phyloP scores from a whole-genome alignment of 78 protist genomes.

The Dictyostelium capitatum region DNA sequence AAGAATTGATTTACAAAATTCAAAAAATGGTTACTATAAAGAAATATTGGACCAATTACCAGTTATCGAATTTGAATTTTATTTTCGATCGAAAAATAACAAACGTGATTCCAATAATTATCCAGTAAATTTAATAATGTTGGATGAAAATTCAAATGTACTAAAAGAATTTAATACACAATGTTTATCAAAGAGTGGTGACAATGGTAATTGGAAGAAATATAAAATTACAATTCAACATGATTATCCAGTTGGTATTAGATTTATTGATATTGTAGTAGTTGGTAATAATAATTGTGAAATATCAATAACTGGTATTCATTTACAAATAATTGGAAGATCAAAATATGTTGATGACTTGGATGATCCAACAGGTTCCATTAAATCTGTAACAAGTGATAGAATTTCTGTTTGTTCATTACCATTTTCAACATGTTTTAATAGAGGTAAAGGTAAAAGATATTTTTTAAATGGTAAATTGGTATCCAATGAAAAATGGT shows the following conservation, averaged over 20 bases:
- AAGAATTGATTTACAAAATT: background rate
- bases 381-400: background rate
- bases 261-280: background rate
- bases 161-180: background rate
- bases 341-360: background rate
- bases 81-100: background rate
- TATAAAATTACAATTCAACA: background rate
- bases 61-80: conserved; percentile 48
- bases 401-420: background rate
- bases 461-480: conserved; percentile 2
- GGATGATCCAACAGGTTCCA: background rate
- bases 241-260: conserved; percentile 9
- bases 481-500: background rate
- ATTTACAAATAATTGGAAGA: conserved; percentile 4
- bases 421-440: conserved; percentile 9
- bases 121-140: background rate
- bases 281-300: background rate
- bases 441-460: conserved; percentile 31
- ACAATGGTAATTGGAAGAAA: background rate
- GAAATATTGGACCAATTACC: conserved; percentile 15
- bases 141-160: background rate
- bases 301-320: background rate
- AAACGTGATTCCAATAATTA: background rate
- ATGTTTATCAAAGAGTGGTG: background rate
- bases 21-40: background rate